Conservation (phyloP, 179 eudicot species). For the Monotropa hypopitys region DNA sequence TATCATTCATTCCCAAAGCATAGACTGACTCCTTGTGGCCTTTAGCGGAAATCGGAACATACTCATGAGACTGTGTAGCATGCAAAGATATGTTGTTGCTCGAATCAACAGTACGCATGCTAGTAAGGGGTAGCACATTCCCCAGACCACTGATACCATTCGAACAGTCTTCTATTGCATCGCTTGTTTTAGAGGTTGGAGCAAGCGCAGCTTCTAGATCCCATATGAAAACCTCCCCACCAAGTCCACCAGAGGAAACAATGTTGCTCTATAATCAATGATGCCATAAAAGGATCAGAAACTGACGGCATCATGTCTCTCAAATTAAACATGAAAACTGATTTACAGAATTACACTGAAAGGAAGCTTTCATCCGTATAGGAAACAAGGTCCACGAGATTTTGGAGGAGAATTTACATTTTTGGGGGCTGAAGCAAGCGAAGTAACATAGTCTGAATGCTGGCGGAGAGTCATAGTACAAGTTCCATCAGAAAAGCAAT, state of each 20-base stretch:
- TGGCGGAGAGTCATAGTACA: slow-evolving; percentile 78
- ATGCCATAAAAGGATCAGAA: slow-evolving; percentile 23
- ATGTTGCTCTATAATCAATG: slow-evolving; percentile 54
- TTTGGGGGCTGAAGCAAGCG: slow-evolving; percentile 80
- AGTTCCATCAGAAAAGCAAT: slow-evolving; percentile 67
- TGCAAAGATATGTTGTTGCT: slow-evolving; percentile 64
- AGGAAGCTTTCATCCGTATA: neutral
- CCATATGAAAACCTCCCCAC: slow-evolving; percentile 99
- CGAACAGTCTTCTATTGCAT: slow-evolving; percentile 45
- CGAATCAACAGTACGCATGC: slow-evolving; percentile 63
- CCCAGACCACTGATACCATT: slow-evolving; percentile 55
- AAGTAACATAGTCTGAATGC: slow-evolving; percentile 92
- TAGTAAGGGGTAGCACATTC: slow-evolving; percentile 34
- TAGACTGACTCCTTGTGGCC: slow-evolving; percentile 99
- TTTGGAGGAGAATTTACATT: slow-evolving; percentile 45
- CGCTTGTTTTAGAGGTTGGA: slow-evolving; percentile 65
- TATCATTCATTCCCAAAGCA: slow-evolving; percentile 89
- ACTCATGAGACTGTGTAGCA: slow-evolving; percentile 60
- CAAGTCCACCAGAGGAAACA: slow-evolving; percentile 97
- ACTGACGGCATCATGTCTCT: slow-evolving; percentile 1
- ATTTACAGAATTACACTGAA: neutral
- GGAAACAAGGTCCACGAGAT: neutral
- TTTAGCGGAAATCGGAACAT: slow-evolving; percentile 80
- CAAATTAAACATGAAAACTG: neutral
- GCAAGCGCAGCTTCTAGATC: slow-evolving; percentile 90